Base-by-base conservation (phyloP, 345 rosid genomes). In the Eucalyptus curtisii region DNA sequence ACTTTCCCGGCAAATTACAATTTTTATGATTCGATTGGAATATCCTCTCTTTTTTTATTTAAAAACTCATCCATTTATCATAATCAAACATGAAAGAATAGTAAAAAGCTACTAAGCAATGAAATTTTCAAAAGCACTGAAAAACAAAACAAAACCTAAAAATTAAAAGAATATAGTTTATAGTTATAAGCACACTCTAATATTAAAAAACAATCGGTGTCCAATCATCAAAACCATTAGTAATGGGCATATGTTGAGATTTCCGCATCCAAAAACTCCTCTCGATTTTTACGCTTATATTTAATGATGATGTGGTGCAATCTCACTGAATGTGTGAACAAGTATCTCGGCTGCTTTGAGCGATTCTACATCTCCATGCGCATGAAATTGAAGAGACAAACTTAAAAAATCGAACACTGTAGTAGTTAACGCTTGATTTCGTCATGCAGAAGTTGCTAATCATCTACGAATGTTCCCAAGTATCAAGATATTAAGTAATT, bases 191-290 rank as follows among this genome's bases (percentile, higher is more conserved):
- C 57, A 52, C 2, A 12, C 30, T 22, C 27, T 52, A 52, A 7
- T 52, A 52, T 25, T 5, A 52, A 52, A 52, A 52, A 20, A 20
- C 8, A 52, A 55, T 55, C 6, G 3, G 8, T 16, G 3, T 8
- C 27, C 13, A 24, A 55, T 55, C 30, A 24, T 24, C 24, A 55
- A 55, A 55, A 55, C 30, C 61, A 55, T 24, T 1, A 2, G 3
- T 55, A 24, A 55, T 24, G 0, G 13, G 13, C 61, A 9, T 10
- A 55, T 24, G 0, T 55, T 0, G 0, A 55, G 61, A 55, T 55
- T 55, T 24, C 24, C 1, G 30, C 30, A 55, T 55, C 30, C 61
- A 55, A 55, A 55, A 55, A 24, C 61, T 4, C 30, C 27, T 55
- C 30, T 55, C 5, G 3, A 55, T 24, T 55, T 24, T 10, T 7